Conservation (phyloP, 139 green algal genomes). For the Picochlorum sp. region DNA sequence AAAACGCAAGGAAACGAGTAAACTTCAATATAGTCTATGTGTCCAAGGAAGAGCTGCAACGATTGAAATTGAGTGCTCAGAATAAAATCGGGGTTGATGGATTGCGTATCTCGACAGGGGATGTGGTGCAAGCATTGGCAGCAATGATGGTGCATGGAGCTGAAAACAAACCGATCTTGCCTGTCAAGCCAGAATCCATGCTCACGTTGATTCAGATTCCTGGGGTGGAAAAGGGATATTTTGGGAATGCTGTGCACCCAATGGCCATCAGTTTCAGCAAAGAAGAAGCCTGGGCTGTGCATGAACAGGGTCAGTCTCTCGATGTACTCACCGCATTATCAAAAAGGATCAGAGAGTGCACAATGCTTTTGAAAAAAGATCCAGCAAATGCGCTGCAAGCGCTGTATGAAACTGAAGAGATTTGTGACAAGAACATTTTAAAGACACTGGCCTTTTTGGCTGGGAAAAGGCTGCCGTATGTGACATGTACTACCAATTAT, state of each 20-base stretch:
- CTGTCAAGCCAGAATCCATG: background rate
- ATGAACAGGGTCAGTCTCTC: background rate
- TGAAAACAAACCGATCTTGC: background rate
- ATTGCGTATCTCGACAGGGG: background rate
- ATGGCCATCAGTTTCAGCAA: background rate
- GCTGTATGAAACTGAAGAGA: background rate
- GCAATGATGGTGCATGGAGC: background rate
- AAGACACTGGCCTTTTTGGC: background rate
- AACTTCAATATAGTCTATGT: background rate
- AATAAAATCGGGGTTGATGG: background rate
- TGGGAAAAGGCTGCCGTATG: background rate
- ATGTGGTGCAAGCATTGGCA: background rate
- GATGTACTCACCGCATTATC: background rate
- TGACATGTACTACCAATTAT: constrained; percentile 3
- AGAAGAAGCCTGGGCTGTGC: background rate
- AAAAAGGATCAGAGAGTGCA: background rate
- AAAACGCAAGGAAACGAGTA: background rate
- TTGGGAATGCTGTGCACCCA: background rate
- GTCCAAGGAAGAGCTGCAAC: background rate
- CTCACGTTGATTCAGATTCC: background rate
- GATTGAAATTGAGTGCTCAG: background rate
- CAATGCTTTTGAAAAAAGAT: background rate
- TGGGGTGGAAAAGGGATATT: background rate
- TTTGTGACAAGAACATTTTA: background rate
- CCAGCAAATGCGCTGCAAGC: background rate